Evolutionary conservation across 2,329 filamentous ascomycete species (phyloP).

Genomic region (Talaromyces sp.): DNA sequence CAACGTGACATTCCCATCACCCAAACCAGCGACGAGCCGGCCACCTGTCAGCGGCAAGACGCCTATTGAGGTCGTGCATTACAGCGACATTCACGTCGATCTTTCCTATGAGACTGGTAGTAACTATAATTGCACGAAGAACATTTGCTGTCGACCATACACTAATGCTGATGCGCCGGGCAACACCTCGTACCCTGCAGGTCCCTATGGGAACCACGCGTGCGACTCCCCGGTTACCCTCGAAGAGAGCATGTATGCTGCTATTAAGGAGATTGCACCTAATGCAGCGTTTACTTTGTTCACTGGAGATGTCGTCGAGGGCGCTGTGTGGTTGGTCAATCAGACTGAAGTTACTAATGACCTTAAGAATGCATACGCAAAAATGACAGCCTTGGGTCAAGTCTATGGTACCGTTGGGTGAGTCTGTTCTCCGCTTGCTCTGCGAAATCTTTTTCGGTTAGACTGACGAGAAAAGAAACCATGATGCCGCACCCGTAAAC

Average conservation of each 20-base stretch:
- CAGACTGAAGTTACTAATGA: constrained; percentile 36
- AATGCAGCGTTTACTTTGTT: constrained; percentile 54
- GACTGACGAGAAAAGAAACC: constrained; percentile 40
- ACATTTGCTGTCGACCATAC: constrained; percentile 60
- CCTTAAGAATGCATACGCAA: constrained; percentile 48
- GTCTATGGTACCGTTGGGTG: constrained; percentile 54
- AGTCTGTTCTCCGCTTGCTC: not conserved
- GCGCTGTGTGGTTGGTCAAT: constrained; percentile 42
- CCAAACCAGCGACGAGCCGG: constrained; percentile 40
- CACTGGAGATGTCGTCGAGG: constrained; percentile 59
- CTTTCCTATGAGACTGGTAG: constrained; percentile 55
- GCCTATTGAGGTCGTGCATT: constrained; percentile 58
- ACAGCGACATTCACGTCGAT: constrained; percentile 62
- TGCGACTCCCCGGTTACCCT: constrained; percentile 54
- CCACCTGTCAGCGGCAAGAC: constrained; percentile 48
- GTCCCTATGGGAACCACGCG: constrained; percentile 53
- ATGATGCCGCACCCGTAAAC: constrained; percentile 55
- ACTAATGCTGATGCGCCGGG: constrained; percentile 50
- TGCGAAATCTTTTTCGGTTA: not conserved
- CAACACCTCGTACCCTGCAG: constrained; percentile 50
- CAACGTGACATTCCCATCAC: constrained; percentile 46
- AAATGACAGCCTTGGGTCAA: constrained; percentile 46
- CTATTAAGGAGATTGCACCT: constrained; percentile 43
- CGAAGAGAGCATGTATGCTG: constrained; percentile 55
- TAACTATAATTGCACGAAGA: constrained; percentile 57